Percentiles rank a stretch among this genome's conserved stretches.
Evolutionary conservation across 176 grass and related monocot species (phyloP).

Genomic region (Themeda triandra): DNA sequence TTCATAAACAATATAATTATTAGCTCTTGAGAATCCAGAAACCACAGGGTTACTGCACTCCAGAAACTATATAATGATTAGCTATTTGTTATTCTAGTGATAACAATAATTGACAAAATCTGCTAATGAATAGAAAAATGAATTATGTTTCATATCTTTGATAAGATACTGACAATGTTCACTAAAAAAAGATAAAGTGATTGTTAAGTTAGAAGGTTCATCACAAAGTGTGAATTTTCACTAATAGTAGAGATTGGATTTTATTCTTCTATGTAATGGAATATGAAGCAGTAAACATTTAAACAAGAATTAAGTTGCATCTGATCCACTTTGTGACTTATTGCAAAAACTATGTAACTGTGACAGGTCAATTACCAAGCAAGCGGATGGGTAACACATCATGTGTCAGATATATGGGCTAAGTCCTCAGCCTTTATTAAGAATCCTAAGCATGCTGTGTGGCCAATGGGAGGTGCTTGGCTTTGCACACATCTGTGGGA

Average conservation of each 20-base stretch:
- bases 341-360: background rate
- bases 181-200: too few relatives aligned
- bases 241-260: background rate
- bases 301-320: background rate
- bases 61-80: too few relatives aligned
- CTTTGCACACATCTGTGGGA: slow-evolving; percentile 85
- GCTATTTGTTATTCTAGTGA: background rate
- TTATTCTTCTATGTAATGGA: background rate
- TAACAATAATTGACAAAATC: background rate
- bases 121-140: background rate
- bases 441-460: slow-evolving; percentile 56
- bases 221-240: background rate
- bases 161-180: background rate
- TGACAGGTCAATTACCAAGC: slow-evolving; percentile 72
- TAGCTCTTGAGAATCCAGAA: too few relatives aligned
- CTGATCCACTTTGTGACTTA: background rate
- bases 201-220: background rate
- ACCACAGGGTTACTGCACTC: too few relatives aligned
- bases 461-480: slow-evolving; percentile 94
- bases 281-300: background rate
- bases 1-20: background rate
- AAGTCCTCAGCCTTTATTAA: slow-evolving; percentile 65
- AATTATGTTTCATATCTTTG: background rate
- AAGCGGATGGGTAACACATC: slow-evolving; percentile 73
- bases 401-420: slow-evolving; percentile 78